Evolutionary conservation across 2,329 filamentous ascomycete genomes (phyloP), one percentile per base, ranked within the genome.

Genomic region (Chaetomium sp.): DNA sequence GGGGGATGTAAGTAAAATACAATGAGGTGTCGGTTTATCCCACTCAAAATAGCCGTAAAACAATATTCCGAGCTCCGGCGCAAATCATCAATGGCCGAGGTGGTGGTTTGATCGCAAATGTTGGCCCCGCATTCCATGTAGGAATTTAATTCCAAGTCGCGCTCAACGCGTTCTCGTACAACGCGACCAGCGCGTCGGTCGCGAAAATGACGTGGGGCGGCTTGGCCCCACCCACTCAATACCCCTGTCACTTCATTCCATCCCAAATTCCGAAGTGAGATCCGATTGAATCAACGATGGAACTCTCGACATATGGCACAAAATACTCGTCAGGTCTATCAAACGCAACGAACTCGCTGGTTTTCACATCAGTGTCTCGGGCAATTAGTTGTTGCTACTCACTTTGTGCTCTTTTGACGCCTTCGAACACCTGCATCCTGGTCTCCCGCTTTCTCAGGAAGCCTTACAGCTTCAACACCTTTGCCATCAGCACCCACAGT

Each of bases 401-500:
- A 54, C 44, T 34, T 42, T 11, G 6, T 11, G 10, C 56, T 42
- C 44, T 58, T 64, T n/a, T 61, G 49, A 19, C 64, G 58, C 40
- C 59, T 58, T 46, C 61, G 57, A n/a, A 63, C 34, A 36, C 55
- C 62, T 10, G 42, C 38, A 12, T 62, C 48, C n/a, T 44, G 40
- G 6, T 19, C 0, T 34, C 33, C 8, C 0, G 49, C 37, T 45
- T 55, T 51, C 42, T 9, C 8, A n/a, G 19, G 19, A 27, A 27
- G 19, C 19, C 19, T 27, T 27, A 44, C 54, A 9, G 35, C 64
- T 6, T 44, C 57, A 1, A 63, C 61, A 12, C 66, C 62, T 27
- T 70, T 66, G 1, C 60, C 54, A 10, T 73, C 66, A 27, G 68
- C 66, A 3, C 76, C 78, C 45, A 87, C 71, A 0, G 87, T 79